Base-by-base conservation (phyloP, 192 early-diverging fungal species). In the Coemansia sp. region DNA sequence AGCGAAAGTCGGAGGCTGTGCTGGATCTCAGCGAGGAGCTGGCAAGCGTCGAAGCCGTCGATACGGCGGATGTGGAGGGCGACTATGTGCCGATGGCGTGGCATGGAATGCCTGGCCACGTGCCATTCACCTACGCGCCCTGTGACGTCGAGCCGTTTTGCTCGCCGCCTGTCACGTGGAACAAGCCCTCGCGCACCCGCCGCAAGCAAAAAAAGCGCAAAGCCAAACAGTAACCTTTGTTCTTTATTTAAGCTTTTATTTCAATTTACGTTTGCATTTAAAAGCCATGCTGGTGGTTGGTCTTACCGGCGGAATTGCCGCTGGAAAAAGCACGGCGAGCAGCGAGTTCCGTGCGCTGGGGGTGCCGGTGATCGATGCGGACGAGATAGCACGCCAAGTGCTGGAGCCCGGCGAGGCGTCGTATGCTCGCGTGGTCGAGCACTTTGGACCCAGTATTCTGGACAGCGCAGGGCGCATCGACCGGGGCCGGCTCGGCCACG, bases 281-380 rank as follows among this genome's bases (percentile, higher is more conserved):
- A 37, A 44, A 51, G 5, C 15, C 20, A 56, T 98, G 96, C 87
- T 90, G 53, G 73, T 98, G 21, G 72, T 97, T 37, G 96, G 96
- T 10, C 83, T 98, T 40, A 98, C 97, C 8, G 97, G 97, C 57
- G 94, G 95, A 25, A 99, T 99, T 52, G 91, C 94, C 25, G 87
- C 90, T 10, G 91, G 90, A 59, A 98, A 98, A 78, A 91, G 90
- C 48, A 96, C 93, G 5, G 92, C 94, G 26, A 90, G 90, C 25
- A 62, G 72, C 8, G 83, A 87, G 25, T 78, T 96, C 28, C 53
- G 60, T 10, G 73, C 84, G 2, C 66, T 66, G 22, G 74, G 67
- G 2, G 72, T 92, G 17, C 90, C 95, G 5, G 81, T 99, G 44
- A 86, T 99, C 25, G 97, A 99, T 64, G 92, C 93, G 14, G 97